Conservation (phyloP, 2,329 filamentous ascomycete genomes). For the Hortaea werneckii region DNA sequence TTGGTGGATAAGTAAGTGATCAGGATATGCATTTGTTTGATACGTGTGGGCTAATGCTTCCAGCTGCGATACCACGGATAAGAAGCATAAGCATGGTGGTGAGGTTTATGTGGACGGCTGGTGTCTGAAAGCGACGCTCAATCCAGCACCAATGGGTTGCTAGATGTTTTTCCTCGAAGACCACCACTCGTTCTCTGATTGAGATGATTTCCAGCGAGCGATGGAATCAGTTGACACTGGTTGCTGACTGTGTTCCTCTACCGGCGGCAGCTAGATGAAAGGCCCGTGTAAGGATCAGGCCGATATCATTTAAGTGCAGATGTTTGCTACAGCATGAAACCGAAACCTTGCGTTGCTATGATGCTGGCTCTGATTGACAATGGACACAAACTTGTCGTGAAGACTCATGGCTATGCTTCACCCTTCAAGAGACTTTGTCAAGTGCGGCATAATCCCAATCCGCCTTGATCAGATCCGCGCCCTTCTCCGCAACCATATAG, state of each 20-base stretch:
- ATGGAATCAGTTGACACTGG: not conserved
- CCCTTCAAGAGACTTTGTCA: not conserved
- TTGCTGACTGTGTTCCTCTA: not conserved
- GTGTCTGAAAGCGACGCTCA: not conserved
- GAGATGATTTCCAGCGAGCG: not conserved
- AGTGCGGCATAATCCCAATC: not conserved
- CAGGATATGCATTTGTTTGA: too few relatives aligned
- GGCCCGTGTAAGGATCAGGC: too few relatives aligned
- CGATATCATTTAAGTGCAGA: too few relatives aligned
- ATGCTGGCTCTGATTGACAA: too few relatives aligned
- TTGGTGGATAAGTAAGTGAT: not conserved
- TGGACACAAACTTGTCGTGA: too few relatives aligned
- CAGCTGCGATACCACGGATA: not conserved
- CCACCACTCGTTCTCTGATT: not conserved
- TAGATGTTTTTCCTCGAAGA: not conserved
- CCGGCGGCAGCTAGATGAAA: not conserved
- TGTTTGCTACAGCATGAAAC: too few relatives aligned
- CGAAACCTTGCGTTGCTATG: too few relatives aligned
- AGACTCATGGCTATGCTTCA: too few relatives aligned
- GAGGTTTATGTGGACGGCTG: not conserved
- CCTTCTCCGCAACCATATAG: constrained; percentile 12
- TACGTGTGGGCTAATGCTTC: not conserved
- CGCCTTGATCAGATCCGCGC: constrained; percentile 4
- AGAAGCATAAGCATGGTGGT: not conserved
- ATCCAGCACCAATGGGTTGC: not conserved